Evolutionary conservation across 345 rosid genomes (phyloP).

Genomic region (Heritiera littoralis): DNA sequence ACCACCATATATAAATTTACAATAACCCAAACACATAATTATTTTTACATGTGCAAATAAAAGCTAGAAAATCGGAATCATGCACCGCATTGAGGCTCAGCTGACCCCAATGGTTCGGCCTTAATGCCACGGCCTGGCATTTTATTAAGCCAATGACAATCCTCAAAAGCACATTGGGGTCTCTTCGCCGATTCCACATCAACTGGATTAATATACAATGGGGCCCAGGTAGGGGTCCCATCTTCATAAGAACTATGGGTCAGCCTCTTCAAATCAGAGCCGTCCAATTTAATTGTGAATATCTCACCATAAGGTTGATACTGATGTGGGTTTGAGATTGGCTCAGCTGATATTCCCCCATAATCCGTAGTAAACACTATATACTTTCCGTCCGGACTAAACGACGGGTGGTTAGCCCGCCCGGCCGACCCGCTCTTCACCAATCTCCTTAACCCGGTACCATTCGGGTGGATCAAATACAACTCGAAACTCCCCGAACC

Average conservation of each 20-base stretch:
- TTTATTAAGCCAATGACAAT: slow-evolving; percentile 70
- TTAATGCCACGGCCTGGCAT: slow-evolving; percentile 31
- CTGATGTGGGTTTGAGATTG: slow-evolving; percentile 80
- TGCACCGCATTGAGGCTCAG: slow-evolving; percentile 4
- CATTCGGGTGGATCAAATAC: slow-evolving; percentile 75
- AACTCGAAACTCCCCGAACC: slow-evolving; percentile 76
- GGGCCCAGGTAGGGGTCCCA: slow-evolving; percentile 85
- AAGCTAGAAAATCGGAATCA: background rate
- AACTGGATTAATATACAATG: slow-evolving; percentile 45
- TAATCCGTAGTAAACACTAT: slow-evolving; percentile 79
- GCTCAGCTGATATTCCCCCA: slow-evolving; percentile 83
- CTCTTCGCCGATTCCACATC: slow-evolving; percentile 46
- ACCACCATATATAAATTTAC: background rate
- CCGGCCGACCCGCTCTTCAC: slow-evolving; percentile 70
- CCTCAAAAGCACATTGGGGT: slow-evolving; percentile 61
- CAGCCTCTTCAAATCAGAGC: slow-evolving; percentile 67
- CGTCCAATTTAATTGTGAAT: slow-evolving; percentile 66
- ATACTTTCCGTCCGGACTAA: slow-evolving; percentile 74
- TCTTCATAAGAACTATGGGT: slow-evolving; percentile 86
- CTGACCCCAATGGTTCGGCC: background rate
- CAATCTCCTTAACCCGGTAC: slow-evolving; percentile 70
- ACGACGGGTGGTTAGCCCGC: slow-evolving; percentile 73
- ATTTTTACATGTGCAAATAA: background rate
- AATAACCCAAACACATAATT: background rate
- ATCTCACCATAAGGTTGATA: slow-evolving; percentile 93